Evolutionary conservation across 768 basidiomycete genomes (phyloP).

Genomic region (Tubosaeta sp.): DNA sequence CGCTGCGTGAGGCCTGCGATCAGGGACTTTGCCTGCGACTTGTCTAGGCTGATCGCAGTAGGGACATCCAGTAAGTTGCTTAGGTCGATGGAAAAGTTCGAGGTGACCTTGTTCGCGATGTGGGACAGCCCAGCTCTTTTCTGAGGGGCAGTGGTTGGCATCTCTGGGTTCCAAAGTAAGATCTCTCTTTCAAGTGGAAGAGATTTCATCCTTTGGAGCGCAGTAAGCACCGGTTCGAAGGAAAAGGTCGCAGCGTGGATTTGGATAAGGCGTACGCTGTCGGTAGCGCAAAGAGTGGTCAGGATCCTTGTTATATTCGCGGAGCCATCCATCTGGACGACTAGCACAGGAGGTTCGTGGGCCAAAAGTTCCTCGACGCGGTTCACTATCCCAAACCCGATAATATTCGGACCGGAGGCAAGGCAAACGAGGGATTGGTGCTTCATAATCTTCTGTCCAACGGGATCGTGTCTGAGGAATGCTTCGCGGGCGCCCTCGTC

Average conservation of each 20-base stretch:
- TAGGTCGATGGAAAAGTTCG: constrained; percentile 38
- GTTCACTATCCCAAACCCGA: constrained; percentile 51
- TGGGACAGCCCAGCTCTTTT: constrained; percentile 4
- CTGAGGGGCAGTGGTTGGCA: not conserved
- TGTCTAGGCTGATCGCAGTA: constrained; percentile 44
- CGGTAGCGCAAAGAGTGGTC: constrained; percentile 29
- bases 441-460: constrained; percentile 35
- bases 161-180: constrained; percentile 44
- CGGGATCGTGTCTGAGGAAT: constrained; percentile 31
- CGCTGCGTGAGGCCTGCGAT: constrained; percentile 48
- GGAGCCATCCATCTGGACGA: constrained; percentile 49
- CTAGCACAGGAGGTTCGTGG: constrained; percentile 42
- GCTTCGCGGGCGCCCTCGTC: constrained; percentile 30
- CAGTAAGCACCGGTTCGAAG: constrained; percentile 55
- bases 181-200: constrained; percentile 51
- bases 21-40: constrained; percentile 43
- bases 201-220: constrained; percentile 40
- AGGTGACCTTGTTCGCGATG: constrained; percentile 20
- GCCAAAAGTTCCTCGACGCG: constrained; percentile 54
- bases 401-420: constrained; percentile 42
- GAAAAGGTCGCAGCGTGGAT: constrained; percentile 58
- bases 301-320: constrained; percentile 37
- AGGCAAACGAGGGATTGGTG: constrained; percentile 56
- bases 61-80: constrained; percentile 30
- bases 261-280: constrained; percentile 43